Percentiles rank a stretch among this genome's conserved stretches.
These are phyloP conservation scores for Neofusicoccum laricinum DNA, from an alignment of 2,329 filamentous ascomycete species.

Conservation along the genomic window DNA sequence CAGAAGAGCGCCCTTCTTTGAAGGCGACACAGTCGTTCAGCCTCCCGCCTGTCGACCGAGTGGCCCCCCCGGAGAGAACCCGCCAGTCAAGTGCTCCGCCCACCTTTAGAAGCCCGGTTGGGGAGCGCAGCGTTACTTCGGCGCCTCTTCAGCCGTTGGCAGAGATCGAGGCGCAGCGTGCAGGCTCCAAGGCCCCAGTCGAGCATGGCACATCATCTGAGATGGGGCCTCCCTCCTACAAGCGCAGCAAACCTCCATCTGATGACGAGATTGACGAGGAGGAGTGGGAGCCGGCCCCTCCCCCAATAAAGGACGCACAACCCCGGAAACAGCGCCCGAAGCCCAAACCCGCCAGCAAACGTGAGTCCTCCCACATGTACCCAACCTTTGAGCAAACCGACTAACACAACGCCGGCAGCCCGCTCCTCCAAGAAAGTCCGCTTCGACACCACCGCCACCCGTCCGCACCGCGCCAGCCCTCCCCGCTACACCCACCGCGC, in stretches of 20 bases:
- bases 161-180: neutral
- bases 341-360: neutral
- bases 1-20: neutral
- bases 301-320: neutral
- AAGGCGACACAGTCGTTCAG: neutral
- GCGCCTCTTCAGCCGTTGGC: neutral
- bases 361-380: neutral
- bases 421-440: neutral
- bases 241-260: neutral
- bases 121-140: neutral
- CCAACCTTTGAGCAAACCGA: neutral
- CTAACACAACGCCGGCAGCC: neutral
- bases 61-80: neutral
- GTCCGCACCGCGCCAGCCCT: neutral
- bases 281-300: neutral
- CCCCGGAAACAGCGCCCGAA: neutral
- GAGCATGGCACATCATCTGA: neutral
- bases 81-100: neutral
- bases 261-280: neutral
- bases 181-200: neutral
- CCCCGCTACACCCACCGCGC: neutral
- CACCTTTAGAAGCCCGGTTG: too few species aligned
- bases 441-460: neutral
- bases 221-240: neutral
- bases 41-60: neutral